Evolutionary conservation across 2,329 filamentous ascomycete species (phyloP), one percentile per base, ranked within the genome.

Genomic region (Arthrobotrys sinensis): DNA sequence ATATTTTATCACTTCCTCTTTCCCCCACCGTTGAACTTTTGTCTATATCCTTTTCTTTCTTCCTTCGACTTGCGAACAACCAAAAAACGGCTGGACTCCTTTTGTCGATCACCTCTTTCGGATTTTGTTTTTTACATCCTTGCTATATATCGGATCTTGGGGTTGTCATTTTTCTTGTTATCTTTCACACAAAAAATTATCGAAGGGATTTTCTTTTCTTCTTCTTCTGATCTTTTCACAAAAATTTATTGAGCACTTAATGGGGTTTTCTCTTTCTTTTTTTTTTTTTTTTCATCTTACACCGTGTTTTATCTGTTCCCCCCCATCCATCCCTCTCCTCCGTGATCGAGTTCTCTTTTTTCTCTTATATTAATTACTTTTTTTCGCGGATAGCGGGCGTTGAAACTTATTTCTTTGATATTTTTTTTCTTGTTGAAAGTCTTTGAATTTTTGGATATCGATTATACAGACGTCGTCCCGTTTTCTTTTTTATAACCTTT

Each of bases 201-300:
- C 82, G 79, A 82, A 82, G 82, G 81, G 80, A 82, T 83, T 81
- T 81, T 78, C 79, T 63, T 68, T 78, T 53, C 40, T 21, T 75
- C 75, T 34, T 52, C 76, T 79, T 45, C 80, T 63, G 79, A 68
- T 79, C 70, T 53, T 76, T 69, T 62, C 32, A 34, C 52, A 75
- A 75, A 70, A 75, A 63, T 55, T 60, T 32, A 36, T 38, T 21
- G 55, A 40, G 52, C 53, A 63, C 34, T 68, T 75, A 55, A 68
- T 75, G 70, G 70, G 66, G 43, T 60, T 62, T 62, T 19, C 48
- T 45, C 5, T 53, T 10, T 34, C 6, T 32, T 55, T 10, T 5
- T 68, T 24, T 40, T 28, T 43, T 24, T 55, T 55, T 12, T 21
- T 45, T 10, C 19, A 32, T 50, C 7, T 40, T 21, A 19, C 40